Evolutionary conservation across 805 yeast genomes (phyloP).

Genomic region (Myxozyma vanderwaltii): DNA sequence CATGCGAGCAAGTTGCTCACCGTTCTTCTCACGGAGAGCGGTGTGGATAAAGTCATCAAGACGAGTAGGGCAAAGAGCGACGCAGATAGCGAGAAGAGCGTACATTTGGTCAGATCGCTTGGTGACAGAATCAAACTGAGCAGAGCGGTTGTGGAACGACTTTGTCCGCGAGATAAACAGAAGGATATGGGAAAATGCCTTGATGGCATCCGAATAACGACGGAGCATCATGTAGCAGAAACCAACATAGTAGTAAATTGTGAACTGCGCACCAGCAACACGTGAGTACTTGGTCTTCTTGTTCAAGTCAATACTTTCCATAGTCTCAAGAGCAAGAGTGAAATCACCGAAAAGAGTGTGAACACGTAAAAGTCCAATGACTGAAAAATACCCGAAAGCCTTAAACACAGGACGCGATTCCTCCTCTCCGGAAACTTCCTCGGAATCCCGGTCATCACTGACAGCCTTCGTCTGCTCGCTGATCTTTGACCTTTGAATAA

Average conservation of each 20-base stretch:
- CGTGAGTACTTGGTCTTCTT: conserved; percentile 52
- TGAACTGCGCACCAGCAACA: conserved; percentile 54
- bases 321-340: conserved; percentile 52
- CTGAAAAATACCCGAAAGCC: conserved; percentile 52
- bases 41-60: conserved; percentile 50
- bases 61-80: conserved; percentile 52
- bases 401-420: conserved; percentile 50
- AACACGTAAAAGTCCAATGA: conserved; percentile 53
- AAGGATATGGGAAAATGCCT: conserved; percentile 52
- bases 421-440: conserved; percentile 49
- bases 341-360: conserved; percentile 55
- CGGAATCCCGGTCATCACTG: conserved; percentile 40
- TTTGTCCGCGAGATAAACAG: conserved; percentile 52
- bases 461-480: conserved; percentile 46
- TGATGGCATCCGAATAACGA: conserved; percentile 54
- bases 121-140: conserved; percentile 51
- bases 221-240: conserved; percentile 55
- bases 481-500: conserved; percentile 48
- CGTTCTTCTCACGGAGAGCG: conserved; percentile 51
- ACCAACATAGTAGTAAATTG: conserved; percentile 55
- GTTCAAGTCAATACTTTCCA: conserved; percentile 52
- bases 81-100: conserved; percentile 51
- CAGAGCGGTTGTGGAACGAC: conserved; percentile 46
- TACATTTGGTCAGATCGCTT: conserved; percentile 56
- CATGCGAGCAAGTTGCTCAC: conserved; percentile 50